Percentiles rank a stretch among this genome's conserved stretches.
phyloP scores from a whole-genome alignment of 192 early-diverging fungal genomes.

The Coemansia sp. region DNA sequence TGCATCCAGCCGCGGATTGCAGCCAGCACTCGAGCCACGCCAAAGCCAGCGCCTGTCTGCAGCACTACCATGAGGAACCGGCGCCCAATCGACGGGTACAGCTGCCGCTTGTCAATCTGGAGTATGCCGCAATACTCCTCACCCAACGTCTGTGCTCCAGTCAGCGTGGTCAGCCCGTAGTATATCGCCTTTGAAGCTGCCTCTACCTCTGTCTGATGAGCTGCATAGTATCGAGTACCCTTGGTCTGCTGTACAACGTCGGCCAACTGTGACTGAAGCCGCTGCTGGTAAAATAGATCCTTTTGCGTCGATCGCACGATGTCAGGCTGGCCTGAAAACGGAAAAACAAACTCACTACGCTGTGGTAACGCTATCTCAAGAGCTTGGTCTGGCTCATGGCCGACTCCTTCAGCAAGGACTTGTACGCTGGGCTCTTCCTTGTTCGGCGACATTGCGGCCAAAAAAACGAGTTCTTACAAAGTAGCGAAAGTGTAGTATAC shows the following conservation, averaged over 20 bases:
- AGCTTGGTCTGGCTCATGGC: neutral
- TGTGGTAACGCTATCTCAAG: neutral
- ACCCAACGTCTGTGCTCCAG: slow-evolving; percentile 85
- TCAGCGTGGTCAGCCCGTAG: slow-evolving; percentile 70
- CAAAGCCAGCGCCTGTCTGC: slow-evolving; percentile 32
- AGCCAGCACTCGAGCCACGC: slow-evolving; percentile 9
- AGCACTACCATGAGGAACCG: slow-evolving; percentile 43
- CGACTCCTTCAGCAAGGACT: slow-evolving; percentile 12
- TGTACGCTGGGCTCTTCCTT: slow-evolving; percentile 12
- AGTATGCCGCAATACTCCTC: slow-evolving; percentile 96
- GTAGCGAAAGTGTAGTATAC: neutral
- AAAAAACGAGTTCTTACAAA: neutral
- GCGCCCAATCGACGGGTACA: slow-evolving; percentile 55
- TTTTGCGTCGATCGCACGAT: slow-evolving; percentile 91
- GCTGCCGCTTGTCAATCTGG: slow-evolving; percentile 59
- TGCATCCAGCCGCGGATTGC: slow-evolving; percentile 30
- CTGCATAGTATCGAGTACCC: slow-evolving; percentile 61
- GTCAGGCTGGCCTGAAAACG: slow-evolving; percentile 77
- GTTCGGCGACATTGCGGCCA: neutral
- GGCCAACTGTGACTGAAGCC: slow-evolving; percentile 65
- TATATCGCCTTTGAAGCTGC: slow-evolving; percentile 69
- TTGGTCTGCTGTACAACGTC: slow-evolving; percentile 64
- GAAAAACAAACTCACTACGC: slow-evolving; percentile 56
- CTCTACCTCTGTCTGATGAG: slow-evolving; percentile 67
- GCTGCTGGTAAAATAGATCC: slow-evolving; percentile 80